Percentiles rank a stretch among this genome's conserved stretches.
Conservation (phyloP, 352 stramenopile genomes). For the Phytopythium delawarense region DNA sequence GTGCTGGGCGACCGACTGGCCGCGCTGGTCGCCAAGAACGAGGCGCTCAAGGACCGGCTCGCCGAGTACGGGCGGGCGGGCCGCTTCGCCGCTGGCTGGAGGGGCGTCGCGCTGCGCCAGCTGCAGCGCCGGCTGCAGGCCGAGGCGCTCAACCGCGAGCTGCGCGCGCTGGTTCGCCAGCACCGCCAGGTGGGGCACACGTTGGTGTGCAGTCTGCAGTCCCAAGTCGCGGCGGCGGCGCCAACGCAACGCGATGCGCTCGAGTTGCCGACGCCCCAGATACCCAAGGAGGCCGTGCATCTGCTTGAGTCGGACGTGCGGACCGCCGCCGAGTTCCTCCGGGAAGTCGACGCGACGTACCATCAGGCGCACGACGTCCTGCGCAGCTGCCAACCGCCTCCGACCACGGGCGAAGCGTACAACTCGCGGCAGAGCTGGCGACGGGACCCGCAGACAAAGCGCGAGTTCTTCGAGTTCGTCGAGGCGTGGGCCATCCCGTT, state of each 20-base stretch:
- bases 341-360: background rate
- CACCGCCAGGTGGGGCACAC: background rate
- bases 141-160: constrained; percentile 8
- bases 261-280: background rate
- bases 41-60: background rate
- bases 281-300: background rate
- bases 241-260: background rate
- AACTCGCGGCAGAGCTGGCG: background rate
- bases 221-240: background rate
- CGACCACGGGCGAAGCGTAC: background rate
- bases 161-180: background rate
- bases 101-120: constrained; percentile 11
- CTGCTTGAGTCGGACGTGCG: background rate
- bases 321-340: background rate
- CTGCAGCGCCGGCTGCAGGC: constrained; percentile 9
- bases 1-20: constrained; percentile 5
- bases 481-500: background rate
- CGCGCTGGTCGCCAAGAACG: background rate
- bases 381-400: background rate
- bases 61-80: background rate
- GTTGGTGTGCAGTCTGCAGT: background rate
- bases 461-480: background rate
- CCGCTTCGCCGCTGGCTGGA: constrained; percentile 7
- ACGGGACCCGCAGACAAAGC: background rate
- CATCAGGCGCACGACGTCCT: background rate